A percentile compares a stretch with the other conserved stretches of the same genome.
Evolutionary conservation across 352 stramenopile species (phyloP).

Genomic region (Phytophthora chlamydospora): DNA sequence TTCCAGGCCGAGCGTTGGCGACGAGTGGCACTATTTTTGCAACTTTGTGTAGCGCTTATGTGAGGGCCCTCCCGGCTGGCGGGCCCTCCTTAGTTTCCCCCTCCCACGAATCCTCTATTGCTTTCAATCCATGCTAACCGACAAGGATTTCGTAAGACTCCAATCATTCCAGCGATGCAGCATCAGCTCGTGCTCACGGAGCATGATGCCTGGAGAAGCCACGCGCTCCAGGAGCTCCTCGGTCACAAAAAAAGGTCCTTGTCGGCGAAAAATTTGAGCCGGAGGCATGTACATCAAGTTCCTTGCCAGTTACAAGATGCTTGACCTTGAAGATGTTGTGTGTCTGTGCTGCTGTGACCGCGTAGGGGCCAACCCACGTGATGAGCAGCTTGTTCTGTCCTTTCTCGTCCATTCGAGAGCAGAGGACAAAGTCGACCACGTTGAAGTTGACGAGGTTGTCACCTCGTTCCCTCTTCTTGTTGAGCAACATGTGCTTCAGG

Average conservation of each 20-base stretch:
- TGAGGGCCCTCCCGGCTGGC: too few relatives aligned
- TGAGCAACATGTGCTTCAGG: conserved; percentile 23
- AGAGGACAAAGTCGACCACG: conserved; percentile 23
- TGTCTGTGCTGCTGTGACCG: conserved; percentile 11
- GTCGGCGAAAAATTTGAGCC: conserved; percentile 26
- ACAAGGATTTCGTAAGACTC: conserved; percentile 25
- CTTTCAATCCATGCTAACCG: conserved; percentile 18
- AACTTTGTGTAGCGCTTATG: too few relatives aligned
- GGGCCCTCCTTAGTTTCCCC: too few relatives aligned
- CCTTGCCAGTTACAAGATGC: conserved; percentile 23
- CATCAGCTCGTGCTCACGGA: conserved; percentile 9
- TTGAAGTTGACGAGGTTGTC: conserved; percentile 28
- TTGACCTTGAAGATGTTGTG: conserved; percentile 16
- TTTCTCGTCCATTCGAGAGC: conserved; percentile 23
- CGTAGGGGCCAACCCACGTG: conserved; percentile 26
- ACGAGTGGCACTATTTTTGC: too few relatives aligned
- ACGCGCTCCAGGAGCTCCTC: conserved; percentile 24
- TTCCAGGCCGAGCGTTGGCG: too few relatives aligned
- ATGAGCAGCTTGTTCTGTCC: conserved; percentile 20
- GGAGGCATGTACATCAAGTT: conserved; percentile 26
- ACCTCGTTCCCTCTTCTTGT: conserved; percentile 13
- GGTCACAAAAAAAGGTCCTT: conserved; percentile 12
- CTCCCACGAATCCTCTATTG: conserved; percentile 29
- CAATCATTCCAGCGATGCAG: conserved; percentile 16
- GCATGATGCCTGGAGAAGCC: conserved; percentile 16